Conservation (phyloP, 1,139 yeast genomes). For the Trichomonascaceae sp. region DNA sequence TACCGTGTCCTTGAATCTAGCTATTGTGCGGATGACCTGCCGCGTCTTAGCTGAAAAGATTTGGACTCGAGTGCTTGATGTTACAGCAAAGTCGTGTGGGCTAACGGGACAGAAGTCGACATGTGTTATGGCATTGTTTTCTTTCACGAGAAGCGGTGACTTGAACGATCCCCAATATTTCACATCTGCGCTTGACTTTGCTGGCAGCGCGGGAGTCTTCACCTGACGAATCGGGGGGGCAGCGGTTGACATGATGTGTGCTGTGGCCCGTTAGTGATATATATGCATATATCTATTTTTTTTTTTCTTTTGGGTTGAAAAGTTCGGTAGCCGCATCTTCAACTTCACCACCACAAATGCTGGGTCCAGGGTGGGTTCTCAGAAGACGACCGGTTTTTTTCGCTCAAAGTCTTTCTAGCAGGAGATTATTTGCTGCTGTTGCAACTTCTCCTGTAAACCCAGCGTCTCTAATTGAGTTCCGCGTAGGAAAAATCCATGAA, state of each 20-base stretch:
- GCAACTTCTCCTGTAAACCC: slow-evolving; percentile 2
- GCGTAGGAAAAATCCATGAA: slow-evolving; percentile 34
- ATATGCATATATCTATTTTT: no score
- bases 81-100: slow-evolving; percentile 89
- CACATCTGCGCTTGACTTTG: slow-evolving; percentile 85
- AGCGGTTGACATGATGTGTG: slow-evolving; percentile 69
- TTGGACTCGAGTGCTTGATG: slow-evolving; percentile 85
- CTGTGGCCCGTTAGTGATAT: no score
- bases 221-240: slow-evolving; percentile 55
- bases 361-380: no score
- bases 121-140: slow-evolving; percentile 82
- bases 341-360: no score
- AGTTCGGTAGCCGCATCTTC: no score
- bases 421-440: no score
- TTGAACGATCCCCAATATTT: slow-evolving; percentile 83
- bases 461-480: slow-evolving; percentile 16
- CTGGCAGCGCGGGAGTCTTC: slow-evolving; percentile 66
- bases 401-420: no score
- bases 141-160: slow-evolving; percentile 82
- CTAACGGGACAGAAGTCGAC: slow-evolving; percentile 74
- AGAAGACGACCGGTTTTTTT: no score
- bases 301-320: not conserved
- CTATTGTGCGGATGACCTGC: slow-evolving; percentile 77
- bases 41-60: slow-evolving; percentile 86
- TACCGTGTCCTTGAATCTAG: slow-evolving; percentile 85